These are phyloP conservation scores for Geoglossum glabrum DNA, from an alignment of 495 filamentous ascomycete species.

Conservation along the genomic window DNA sequence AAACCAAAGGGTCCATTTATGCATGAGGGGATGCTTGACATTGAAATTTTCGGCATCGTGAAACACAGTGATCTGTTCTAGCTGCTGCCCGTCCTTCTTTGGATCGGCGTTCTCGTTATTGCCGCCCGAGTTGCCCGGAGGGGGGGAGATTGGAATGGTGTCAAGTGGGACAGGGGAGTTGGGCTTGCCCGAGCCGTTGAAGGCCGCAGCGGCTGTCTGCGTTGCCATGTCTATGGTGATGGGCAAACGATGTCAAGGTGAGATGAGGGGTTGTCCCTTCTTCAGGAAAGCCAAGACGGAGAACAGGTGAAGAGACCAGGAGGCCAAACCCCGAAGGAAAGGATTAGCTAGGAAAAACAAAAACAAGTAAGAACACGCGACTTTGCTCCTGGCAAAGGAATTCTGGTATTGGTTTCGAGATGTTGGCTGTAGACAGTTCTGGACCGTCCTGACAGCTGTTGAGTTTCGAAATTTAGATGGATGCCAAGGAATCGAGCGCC, in stretches of 20 bases:
- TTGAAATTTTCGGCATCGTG: slow-evolving; percentile 97
- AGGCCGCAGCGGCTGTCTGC: slow-evolving; percentile 1
- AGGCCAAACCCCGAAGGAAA: background rate
- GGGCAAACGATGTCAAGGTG: background rate
- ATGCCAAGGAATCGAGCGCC: background rate
- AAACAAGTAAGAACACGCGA: background rate
- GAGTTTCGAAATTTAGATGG: background rate
- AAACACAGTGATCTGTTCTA: slow-evolving; percentile 71
- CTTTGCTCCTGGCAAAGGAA: slow-evolving; percentile 1
- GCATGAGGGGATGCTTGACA: slow-evolving; percentile 90
- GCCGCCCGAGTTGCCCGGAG: slow-evolving; percentile 21
- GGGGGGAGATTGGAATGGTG: slow-evolving; percentile 56
- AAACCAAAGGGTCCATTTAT: slow-evolving; percentile 98
- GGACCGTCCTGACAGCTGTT: background rate
- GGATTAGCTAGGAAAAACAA: background rate
- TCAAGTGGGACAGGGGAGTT: slow-evolving; percentile 28
- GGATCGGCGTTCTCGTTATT: slow-evolving; percentile 9
- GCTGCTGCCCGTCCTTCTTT: slow-evolving; percentile 17
- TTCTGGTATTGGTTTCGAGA: background rate
- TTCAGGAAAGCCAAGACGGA: background rate
- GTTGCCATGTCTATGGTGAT: slow-evolving; percentile 7
- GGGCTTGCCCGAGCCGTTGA: slow-evolving; percentile 10
- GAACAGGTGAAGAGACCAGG: background rate
- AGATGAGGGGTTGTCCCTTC: background rate
- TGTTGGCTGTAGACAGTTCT: background rate